These are phyloP conservation scores for Sanghuangporus baumii DNA, from an alignment of 1,284 basidiomycete species.

Conservation along the genomic window DNA sequence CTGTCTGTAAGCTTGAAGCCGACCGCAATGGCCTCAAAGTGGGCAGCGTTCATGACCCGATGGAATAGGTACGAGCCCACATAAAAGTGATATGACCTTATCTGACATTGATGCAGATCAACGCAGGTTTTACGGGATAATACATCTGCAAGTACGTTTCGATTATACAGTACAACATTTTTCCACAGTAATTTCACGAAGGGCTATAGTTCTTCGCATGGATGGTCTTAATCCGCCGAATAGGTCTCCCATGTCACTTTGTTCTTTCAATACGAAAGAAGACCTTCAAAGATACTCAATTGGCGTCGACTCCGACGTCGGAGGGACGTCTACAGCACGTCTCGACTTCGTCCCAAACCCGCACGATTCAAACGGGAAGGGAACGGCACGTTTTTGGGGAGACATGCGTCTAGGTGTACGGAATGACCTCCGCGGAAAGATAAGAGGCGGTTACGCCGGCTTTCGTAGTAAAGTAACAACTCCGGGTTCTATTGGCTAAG, in stretches of 20 bases:
- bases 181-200: background rate
- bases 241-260: slow-evolving; percentile 54
- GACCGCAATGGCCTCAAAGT: slow-evolving; percentile 12
- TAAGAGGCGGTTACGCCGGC: slow-evolving; percentile 78
- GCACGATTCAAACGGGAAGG: slow-evolving; percentile 34
- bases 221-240: slow-evolving; percentile 57
- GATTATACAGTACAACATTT: background rate
- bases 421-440: slow-evolving; percentile 44
- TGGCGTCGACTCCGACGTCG: slow-evolving; percentile 82
- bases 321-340: slow-evolving; percentile 73
- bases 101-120: slow-evolving; percentile 4
- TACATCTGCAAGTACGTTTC: slow-evolving; percentile 10
- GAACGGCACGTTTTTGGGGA: slow-evolving; percentile 69
- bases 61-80: slow-evolving; percentile 2
- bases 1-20: background rate
- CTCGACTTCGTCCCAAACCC: slow-evolving; percentile 54
- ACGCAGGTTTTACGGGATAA: slow-evolving; percentile 7
- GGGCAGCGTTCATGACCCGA: slow-evolving; percentile 12
- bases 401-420: slow-evolving; percentile 49
- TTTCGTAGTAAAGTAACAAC: slow-evolving; percentile 68
- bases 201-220: slow-evolving; percentile 61
- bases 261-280: slow-evolving; percentile 52
- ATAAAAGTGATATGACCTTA: background rate
- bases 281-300: slow-evolving; percentile 61
- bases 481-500: background rate